These are phyloP conservation scores for Parietichytrium sp. DNA, from an alignment of 108 stramenopile species.

Conservation along the genomic window DNA sequence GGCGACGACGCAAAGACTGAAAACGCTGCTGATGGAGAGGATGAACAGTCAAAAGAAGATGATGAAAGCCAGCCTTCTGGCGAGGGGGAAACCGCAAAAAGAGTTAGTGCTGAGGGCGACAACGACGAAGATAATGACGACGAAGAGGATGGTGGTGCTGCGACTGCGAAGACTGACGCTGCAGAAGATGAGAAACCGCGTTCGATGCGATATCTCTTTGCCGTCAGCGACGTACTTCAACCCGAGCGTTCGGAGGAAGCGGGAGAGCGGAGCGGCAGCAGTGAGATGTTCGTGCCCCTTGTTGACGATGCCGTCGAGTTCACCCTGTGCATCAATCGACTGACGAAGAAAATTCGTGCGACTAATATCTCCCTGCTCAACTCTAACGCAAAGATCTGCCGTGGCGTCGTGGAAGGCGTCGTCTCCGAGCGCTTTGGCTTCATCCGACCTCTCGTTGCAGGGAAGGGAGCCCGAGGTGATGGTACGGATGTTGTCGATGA, in stretches of 20 bases:
- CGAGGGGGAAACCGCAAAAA: no score
- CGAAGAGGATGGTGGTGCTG: not conserved
- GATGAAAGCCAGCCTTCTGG: not conserved
- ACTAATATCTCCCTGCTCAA: not conserved
- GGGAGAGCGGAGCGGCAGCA: not conserved
- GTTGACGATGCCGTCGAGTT: conserved; percentile 29
- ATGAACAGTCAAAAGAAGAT: not conserved
- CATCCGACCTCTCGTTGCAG: conserved; percentile 21
- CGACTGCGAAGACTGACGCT: not conserved
- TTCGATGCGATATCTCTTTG: not conserved
- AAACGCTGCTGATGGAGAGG: not conserved
- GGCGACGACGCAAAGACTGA: not conserved
- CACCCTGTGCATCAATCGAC: conserved; percentile 26
- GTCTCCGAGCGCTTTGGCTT: conserved; percentile 33
- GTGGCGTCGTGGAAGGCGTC: not conserved
- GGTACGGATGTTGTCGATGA: conserved; percentile 4
- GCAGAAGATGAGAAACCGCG: not conserved
- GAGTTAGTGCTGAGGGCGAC: no score
- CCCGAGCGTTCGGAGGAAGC: not conserved
- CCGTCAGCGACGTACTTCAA: conserved; percentile 23
- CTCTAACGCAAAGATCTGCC: not conserved
- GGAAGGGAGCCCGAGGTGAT: not conserved
- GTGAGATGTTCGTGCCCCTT: no score
- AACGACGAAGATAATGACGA: not conserved
- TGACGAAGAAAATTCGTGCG: not conserved